A percentile compares a stretch with the other conserved stretches of the same genome.
Evolutionary conservation across 495 filamentous ascomycete species (phyloP).

Genomic region (Penicillium salamii): DNA sequence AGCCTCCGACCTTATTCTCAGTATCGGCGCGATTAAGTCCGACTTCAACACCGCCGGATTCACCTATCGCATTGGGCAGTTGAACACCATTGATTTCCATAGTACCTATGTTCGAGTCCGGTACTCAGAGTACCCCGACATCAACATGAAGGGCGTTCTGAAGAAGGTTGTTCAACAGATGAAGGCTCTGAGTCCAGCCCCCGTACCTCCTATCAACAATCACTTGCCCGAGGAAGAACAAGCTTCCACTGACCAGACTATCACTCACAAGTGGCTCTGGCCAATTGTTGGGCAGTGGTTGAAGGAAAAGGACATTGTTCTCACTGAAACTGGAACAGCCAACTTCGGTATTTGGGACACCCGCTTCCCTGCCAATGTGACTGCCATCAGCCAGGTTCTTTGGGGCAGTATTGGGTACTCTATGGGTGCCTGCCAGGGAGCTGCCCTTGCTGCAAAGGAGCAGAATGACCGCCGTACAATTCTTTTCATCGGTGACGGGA

Average conservation of each 20-base stretch:
- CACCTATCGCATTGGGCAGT: constrained; percentile 76
- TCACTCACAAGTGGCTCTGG: constrained; percentile 89
- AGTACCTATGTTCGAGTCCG: constrained; percentile 70
- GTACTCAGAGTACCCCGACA: constrained; percentile 79
- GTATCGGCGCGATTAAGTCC: constrained; percentile 77
- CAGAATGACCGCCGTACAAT: constrained; percentile 61
- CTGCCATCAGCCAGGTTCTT: constrained; percentile 77
- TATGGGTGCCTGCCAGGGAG: constrained; percentile 74
- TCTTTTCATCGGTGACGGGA: constrained; percentile 85
- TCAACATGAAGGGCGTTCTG: constrained; percentile 85
- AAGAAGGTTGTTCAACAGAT: constrained; percentile 64
- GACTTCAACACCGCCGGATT: constrained; percentile 94
- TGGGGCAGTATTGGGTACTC: constrained; percentile 89
- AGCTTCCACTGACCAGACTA: constrained; percentile 47
- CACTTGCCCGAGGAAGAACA: constrained; percentile 53
- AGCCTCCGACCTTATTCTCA: constrained; percentile 76
- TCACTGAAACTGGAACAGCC: constrained; percentile 86
- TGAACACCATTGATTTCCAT: constrained; percentile 87
- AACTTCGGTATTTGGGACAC: constrained; percentile 92
- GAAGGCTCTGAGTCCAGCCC: constrained; percentile 51
- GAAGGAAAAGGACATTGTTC: constrained; percentile 69
- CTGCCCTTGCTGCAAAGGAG: constrained; percentile 69
- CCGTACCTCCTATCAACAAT: constrained; percentile 48
- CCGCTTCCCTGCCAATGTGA: constrained; percentile 71
- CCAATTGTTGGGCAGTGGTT: constrained; percentile 76